Conservation (phyloP, 441 rosid species). For the Erysimum cheiri region DNA sequence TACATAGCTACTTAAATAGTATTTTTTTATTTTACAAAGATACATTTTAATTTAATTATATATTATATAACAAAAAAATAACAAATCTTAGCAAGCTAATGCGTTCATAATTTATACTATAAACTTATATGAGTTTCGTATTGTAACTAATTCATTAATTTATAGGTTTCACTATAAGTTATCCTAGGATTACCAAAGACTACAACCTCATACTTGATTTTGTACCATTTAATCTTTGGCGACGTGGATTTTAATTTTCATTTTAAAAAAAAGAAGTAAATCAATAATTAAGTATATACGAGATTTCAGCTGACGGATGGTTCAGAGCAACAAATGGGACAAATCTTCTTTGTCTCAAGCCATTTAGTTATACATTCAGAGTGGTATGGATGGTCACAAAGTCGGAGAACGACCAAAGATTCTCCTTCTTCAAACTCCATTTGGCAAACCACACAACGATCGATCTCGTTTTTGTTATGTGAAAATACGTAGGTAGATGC, state of each 20-base stretch:
- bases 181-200: neutral
- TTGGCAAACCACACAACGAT: slow-evolving; percentile 82
- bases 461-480: slow-evolving; percentile 48
- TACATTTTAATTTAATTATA: no score
- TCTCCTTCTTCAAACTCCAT: slow-evolving; percentile 73
- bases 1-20: no score
- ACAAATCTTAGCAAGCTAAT: no score
- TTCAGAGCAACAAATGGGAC: slow-evolving; percentile 77
- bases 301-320: slow-evolving; percentile 38
- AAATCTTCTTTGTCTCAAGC: slow-evolving; percentile 74
- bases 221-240: neutral
- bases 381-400: slow-evolving; percentile 74
- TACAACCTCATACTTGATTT: slow-evolving; percentile 6
- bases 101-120: no score
- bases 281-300: neutral
- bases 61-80: no score
- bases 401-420: slow-evolving; percentile 51
- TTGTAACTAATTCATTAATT: no score
- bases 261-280: neutral
- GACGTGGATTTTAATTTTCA: neutral
- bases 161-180: no score
- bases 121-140: no score
- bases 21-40: no score
- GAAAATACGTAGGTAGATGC: slow-evolving; percentile 27
- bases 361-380: slow-evolving; percentile 66